Conservation (phyloP, 2,329 filamentous ascomycete species). For the Colletotrichum costaricense region DNA sequence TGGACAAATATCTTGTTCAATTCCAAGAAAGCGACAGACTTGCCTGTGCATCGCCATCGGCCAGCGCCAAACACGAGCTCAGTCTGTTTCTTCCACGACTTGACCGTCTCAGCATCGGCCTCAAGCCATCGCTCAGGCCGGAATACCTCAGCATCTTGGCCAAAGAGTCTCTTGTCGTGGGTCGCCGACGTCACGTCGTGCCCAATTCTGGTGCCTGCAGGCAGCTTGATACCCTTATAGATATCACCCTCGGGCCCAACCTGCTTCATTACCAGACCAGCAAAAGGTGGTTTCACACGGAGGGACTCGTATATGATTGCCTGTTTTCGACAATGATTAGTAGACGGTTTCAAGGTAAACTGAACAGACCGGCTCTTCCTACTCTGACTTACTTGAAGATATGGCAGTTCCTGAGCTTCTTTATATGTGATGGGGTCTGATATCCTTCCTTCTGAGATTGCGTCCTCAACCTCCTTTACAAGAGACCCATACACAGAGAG, state of each 20-base stretch:
- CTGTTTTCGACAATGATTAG: slow-evolving; percentile 35
- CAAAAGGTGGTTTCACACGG: slow-evolving; percentile 60
- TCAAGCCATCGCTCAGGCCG: slow-evolving; percentile 61
- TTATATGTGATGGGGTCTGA: slow-evolving; percentile 43
- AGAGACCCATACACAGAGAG: slow-evolving; percentile 58
- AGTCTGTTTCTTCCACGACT: slow-evolving; percentile 46
- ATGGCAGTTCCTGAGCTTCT: slow-evolving; percentile 49
- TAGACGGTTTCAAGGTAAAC: neutral
- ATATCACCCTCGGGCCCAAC: slow-evolving; percentile 55
- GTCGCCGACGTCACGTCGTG: slow-evolving; percentile 53
- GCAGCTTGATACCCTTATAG: slow-evolving; percentile 48
- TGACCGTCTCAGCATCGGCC: slow-evolving; percentile 42
- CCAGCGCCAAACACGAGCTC: slow-evolving; percentile 57
- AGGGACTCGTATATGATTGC: slow-evolving; percentile 64
- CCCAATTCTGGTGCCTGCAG: slow-evolving; percentile 51
- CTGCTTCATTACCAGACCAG: slow-evolving; percentile 60
- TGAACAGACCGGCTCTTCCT: neutral
- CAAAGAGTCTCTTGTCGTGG: slow-evolving; percentile 54
- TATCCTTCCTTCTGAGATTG: slow-evolving; percentile 32
- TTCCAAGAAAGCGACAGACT: slow-evolving; percentile 56
- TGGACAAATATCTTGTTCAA: slow-evolving; percentile 56
- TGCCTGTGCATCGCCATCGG: slow-evolving; percentile 56
- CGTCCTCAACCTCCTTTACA: slow-evolving; percentile 57
- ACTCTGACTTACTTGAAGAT: slow-evolving; percentile 47
- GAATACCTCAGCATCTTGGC: slow-evolving; percentile 56